Percentiles rank a stretch among this genome's conserved stretches.
These are phyloP conservation scores for Pleodorina starrii DNA, from an alignment of 139 green algal genomes.

Conservation along the genomic window DNA sequence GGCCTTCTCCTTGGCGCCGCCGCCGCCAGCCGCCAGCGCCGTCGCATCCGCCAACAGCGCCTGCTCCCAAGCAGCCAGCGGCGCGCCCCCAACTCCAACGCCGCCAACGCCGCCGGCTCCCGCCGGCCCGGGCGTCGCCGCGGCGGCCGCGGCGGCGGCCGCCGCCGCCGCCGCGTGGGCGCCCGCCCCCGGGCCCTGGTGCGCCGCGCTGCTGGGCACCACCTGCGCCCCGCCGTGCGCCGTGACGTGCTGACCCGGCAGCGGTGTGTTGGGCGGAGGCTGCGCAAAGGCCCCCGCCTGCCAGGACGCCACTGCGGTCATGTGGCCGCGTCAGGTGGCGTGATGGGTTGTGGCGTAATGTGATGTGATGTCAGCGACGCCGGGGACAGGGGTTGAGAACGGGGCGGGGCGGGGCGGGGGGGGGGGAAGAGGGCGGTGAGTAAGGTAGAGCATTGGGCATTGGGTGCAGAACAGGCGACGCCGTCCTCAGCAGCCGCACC, in stretches of 20 bases:
- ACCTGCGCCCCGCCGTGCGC: constrained; percentile 36
- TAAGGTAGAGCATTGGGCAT: no score
- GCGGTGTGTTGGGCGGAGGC: constrained; percentile 11
- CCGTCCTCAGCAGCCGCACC: no score
- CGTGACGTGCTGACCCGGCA: background rate
- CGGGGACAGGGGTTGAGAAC: no score
- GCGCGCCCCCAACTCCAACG: background rate
- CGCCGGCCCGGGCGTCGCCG: background rate
- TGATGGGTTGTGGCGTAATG: no score
- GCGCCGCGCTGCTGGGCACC: constrained; percentile 22
- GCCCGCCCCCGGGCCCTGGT: background rate
- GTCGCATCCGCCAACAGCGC: background rate
- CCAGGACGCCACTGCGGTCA: constrained; percentile 30
- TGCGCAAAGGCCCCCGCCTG: background rate
- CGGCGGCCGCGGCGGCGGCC: background rate
- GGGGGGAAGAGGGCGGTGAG: no score
- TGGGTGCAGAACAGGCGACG: no score
- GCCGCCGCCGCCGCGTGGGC: background rate
- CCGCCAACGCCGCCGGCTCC: background rate
- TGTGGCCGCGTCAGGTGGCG: no score
- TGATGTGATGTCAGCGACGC: no score
- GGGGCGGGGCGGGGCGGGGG: no score
- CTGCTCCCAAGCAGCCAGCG: constrained; percentile 35
- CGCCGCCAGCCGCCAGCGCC: constrained; percentile 4
- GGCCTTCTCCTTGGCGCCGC: constrained; percentile 40